Conservation (phyloP, 805 yeast species). For the Metschnikowia arizonensis region DNA sequence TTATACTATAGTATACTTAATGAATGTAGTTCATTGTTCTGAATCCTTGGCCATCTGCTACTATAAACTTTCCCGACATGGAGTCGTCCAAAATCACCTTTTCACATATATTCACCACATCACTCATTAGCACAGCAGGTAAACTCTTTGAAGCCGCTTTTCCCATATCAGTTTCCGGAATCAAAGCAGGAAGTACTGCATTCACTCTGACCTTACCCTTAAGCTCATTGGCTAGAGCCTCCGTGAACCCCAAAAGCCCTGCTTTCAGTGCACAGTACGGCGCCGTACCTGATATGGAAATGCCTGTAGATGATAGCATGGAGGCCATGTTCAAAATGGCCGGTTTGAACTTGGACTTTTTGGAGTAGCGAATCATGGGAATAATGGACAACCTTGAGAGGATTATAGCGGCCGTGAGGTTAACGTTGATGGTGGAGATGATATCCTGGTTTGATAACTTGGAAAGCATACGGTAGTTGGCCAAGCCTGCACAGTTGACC, state of each 20-base stretch:
- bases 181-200: constrained; percentile 64
- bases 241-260: constrained; percentile 62
- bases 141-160: constrained; percentile 20
- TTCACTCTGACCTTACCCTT: constrained; percentile 57
- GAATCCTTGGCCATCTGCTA: constrained; percentile 17
- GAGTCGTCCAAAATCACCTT: constrained; percentile 15
- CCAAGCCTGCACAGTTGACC: constrained; percentile 64
- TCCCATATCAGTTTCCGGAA: constrained; percentile 66
- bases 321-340: constrained; percentile 64
- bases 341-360: constrained; percentile 22
- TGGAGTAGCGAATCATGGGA: constrained; percentile 43
- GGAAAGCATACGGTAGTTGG: constrained; percentile 52
- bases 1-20: too few species aligned
- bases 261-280: constrained; percentile 71
- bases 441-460: constrained; percentile 42
- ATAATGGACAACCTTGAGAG: constrained; percentile 50
- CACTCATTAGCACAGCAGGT: constrained; percentile 22
- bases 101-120: constrained; percentile 24
- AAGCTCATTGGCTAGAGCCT: constrained; percentile 56
- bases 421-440: constrained; percentile 45
- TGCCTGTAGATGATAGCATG: constrained; percentile 44
- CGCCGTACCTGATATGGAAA: constrained; percentile 49
- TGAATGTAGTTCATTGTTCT: constrained; percentile 1
- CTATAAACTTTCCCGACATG: constrained; percentile 32
- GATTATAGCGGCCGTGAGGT: constrained; percentile 59